These are phyloP conservation scores for Dendrobium nobile DNA, from an alignment of 106 monocot species.

Conservation along the genomic window DNA sequence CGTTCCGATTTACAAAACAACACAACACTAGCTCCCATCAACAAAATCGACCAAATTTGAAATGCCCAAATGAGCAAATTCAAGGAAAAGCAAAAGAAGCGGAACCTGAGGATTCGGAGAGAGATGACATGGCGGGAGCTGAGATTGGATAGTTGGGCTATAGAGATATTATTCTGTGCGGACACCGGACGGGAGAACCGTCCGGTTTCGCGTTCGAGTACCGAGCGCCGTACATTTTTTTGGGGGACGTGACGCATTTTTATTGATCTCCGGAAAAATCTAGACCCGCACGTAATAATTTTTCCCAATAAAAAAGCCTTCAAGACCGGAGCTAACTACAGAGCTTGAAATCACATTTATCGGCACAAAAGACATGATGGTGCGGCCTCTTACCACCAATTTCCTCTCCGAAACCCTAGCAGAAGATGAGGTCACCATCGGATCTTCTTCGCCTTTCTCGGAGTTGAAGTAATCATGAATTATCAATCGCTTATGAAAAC, in stretches of 20 bases:
- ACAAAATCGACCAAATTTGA: not conserved
- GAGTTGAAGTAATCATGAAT: not conserved
- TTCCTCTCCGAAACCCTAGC: slow-evolving; percentile 41
- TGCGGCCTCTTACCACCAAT: slow-evolving; percentile 36
- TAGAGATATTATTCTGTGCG: no score
- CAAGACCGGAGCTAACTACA: slow-evolving; percentile 27
- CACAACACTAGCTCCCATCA: no score
- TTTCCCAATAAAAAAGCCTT: slow-evolving; percentile 60
- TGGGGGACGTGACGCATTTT: no score
- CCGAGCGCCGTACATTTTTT: no score
- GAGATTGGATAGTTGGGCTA: slow-evolving; percentile 23
- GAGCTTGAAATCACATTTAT: slow-evolving; percentile 33
- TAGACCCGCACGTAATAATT: no score
- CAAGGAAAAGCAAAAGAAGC: not conserved
- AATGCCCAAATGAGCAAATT: not conserved
- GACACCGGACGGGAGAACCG: no score
- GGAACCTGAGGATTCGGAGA: slow-evolving; percentile 55
- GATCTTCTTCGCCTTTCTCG: slow-evolving; percentile 1
- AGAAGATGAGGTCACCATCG: slow-evolving; percentile 51
- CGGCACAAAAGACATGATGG: slow-evolving; percentile 57
- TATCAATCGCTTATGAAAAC: not conserved
- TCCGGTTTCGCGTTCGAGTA: no score
- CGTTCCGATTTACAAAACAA: no score
- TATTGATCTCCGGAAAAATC: no score
- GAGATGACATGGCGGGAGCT: slow-evolving; percentile 60